Conservation (phyloP, 495 filamentous ascomycete genomes). For the Xylaria palmicola region DNA sequence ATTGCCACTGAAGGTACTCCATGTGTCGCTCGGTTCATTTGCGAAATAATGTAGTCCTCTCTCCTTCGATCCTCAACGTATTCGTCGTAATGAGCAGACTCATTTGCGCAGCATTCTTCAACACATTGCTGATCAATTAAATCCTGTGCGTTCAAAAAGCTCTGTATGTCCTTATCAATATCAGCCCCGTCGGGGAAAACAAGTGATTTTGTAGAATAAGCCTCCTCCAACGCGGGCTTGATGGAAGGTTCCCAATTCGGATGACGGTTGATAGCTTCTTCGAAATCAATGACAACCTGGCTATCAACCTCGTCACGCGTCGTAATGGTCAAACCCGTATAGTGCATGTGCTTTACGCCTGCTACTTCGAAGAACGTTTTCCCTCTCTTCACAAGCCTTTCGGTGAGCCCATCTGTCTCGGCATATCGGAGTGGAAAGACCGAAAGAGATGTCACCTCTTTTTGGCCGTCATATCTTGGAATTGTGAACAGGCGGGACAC, state of each 20-base stretch:
- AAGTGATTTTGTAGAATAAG: not conserved
- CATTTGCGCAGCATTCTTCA: constrained; percentile 25
- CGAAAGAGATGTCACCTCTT: constrained; percentile 28
- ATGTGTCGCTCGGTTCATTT: constrained; percentile 16
- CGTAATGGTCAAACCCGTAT: constrained; percentile 31
- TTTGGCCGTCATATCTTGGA: not conserved
- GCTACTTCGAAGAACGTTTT: constrained; percentile 33
- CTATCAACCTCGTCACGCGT: constrained; percentile 41
- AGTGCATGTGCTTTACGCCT: constrained; percentile 34
- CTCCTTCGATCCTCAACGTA: constrained; percentile 32
- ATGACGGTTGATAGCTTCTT: constrained; percentile 30
- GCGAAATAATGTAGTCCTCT: constrained; percentile 29
- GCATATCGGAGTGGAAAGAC: constrained; percentile 37
- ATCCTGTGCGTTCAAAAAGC: not conserved
- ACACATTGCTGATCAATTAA: not conserved
- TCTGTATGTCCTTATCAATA: not conserved
- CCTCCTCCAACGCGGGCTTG: constrained; percentile 11
- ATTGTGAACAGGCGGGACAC: constrained; percentile 25
- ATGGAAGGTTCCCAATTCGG: not conserved
- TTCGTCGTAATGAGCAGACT: constrained; percentile 28
- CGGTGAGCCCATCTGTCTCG: constrained; percentile 7
- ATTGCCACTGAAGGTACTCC: constrained; percentile 3
- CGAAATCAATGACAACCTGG: constrained; percentile 46
- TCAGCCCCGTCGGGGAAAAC: not conserved
- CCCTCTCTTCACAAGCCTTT: constrained; percentile 33